Conservation (phyloP, 2,329 filamentous ascomycete genomes). For the Helicocarpus griseus region DNA sequence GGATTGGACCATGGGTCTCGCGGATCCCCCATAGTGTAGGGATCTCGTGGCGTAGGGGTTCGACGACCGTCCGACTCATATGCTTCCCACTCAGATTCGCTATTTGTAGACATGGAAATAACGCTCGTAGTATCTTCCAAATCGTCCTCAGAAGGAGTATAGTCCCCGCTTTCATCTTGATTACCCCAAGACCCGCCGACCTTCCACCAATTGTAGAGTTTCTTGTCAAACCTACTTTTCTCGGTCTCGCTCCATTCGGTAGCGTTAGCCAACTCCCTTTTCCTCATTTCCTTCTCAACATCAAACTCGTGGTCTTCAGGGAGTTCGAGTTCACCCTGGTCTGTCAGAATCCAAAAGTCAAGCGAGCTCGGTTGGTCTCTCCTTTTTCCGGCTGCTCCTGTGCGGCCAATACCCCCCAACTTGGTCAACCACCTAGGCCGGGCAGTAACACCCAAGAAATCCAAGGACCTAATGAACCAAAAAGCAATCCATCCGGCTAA, state of each 20-base stretch:
- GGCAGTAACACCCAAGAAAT: slow-evolving; percentile 49
- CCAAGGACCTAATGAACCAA: slow-evolving; percentile 45
- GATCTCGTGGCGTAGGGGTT: slow-evolving; percentile 64
- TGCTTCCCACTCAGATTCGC: slow-evolving; percentile 41
- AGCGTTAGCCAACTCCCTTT: slow-evolving; percentile 42
- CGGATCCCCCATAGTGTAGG: slow-evolving; percentile 25
- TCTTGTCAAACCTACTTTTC: slow-evolving; percentile 60
- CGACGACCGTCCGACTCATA: slow-evolving; percentile 44
- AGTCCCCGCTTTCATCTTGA: slow-evolving; percentile 71
- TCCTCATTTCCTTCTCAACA: slow-evolving; percentile 69
- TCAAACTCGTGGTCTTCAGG: slow-evolving; percentile 60
- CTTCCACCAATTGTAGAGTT: slow-evolving; percentile 78
- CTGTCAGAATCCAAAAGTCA: slow-evolving; percentile 46
- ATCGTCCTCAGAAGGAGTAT: slow-evolving; percentile 49
- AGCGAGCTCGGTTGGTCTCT: slow-evolving; percentile 21
- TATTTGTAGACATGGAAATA: slow-evolving; percentile 49
- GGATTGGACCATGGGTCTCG: slow-evolving; percentile 14
- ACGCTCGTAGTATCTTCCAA: slow-evolving; percentile 73
- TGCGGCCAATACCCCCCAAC: slow-evolving; percentile 22
- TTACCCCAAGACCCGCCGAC: slow-evolving; percentile 77
- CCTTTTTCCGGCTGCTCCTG: slow-evolving; percentile 10
- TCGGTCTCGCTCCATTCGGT: slow-evolving; percentile 36
- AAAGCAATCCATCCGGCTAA: slow-evolving; percentile 50
- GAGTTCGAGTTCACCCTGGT: slow-evolving; percentile 45
- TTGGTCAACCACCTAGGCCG: slow-evolving; percentile 54